Evolutionary conservation across 208 protist genomes (phyloP).

Genomic region (Vickermania ingenoplastis): DNA sequence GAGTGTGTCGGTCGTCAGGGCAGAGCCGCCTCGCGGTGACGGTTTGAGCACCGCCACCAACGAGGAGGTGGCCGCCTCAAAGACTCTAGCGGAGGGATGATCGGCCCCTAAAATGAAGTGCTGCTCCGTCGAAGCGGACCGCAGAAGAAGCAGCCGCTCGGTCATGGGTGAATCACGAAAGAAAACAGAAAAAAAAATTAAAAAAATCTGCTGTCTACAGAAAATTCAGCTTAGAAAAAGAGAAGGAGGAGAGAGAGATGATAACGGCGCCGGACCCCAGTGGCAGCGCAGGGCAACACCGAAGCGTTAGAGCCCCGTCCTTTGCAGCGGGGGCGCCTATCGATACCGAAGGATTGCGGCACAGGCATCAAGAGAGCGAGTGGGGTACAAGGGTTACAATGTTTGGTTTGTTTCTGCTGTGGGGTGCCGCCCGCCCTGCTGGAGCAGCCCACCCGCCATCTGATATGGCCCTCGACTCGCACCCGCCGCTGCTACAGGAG

Average conservation of each 20-base stretch:
- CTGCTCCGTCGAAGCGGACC: conserved; percentile 25
- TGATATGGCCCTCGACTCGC: not conserved
- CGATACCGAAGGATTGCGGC: not conserved
- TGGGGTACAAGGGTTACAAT: not conserved
- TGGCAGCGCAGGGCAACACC: too few species aligned
- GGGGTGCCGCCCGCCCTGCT: not conserved
- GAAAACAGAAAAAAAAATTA: not conserved
- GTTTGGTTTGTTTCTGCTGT: not conserved
- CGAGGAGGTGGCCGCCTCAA: conserved; percentile 37
- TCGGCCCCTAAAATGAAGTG: conserved; percentile 73
- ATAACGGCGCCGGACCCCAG: too few species aligned
- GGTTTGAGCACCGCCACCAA: conserved; percentile 47
- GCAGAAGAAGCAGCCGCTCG: conserved; percentile 60
- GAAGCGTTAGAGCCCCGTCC: too few species aligned
- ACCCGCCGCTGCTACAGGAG: conserved; percentile 28
- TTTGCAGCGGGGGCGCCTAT: too few species aligned
- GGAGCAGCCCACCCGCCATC: not conserved
- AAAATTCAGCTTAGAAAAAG: not conserved
- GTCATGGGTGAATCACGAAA: conserved; percentile 31
- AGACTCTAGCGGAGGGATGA: conserved; percentile 68
- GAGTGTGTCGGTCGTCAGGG: conserved; percentile 42
- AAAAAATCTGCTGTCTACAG: not conserved
- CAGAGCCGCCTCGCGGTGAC: conserved; percentile 20
- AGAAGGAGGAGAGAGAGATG: not conserved
- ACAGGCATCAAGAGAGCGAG: not conserved